Percentiles rank a stretch among this genome's conserved stretches.
Conservation (phyloP, 805 yeast genomes). For the Ogataea henricii region DNA sequence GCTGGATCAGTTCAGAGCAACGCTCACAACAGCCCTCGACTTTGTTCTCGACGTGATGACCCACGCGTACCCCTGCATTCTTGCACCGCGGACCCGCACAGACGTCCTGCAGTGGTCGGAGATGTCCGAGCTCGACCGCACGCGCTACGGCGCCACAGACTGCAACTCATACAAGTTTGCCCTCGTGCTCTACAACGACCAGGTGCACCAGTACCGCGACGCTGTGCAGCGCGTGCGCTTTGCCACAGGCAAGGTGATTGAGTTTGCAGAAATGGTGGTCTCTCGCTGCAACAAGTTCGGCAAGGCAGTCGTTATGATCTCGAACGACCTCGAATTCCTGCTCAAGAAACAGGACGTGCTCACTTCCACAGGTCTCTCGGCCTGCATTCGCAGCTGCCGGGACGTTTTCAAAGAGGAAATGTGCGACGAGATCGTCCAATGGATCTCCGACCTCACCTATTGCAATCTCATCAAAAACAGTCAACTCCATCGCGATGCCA, state of each 20-base stretch:
- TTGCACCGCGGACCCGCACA: slow-evolving; percentile 26
- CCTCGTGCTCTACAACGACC: slow-evolving; percentile 75
- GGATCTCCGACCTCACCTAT: slow-evolving; percentile 62
- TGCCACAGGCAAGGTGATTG: slow-evolving; percentile 63
- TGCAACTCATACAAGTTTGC: slow-evolving; percentile 51
- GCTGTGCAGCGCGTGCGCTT: slow-evolving; percentile 64
- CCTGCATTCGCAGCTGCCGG: slow-evolving; percentile 64
- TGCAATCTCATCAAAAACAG: slow-evolving; percentile 55
- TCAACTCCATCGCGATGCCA: slow-evolving; percentile 45
- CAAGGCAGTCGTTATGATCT: slow-evolving; percentile 65
- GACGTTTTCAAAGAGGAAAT: slow-evolving; percentile 80
- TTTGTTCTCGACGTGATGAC: slow-evolving; percentile 63
- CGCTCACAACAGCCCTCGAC: slow-evolving; percentile 54
- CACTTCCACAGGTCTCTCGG: slow-evolving; percentile 63
- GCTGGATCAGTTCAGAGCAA: slow-evolving; percentile 36
- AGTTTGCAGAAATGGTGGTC: slow-evolving; percentile 74
- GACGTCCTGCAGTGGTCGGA: slow-evolving; percentile 31
- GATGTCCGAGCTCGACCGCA: slow-evolving; percentile 32
- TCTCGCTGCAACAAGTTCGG: slow-evolving; percentile 64
- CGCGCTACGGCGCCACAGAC: slow-evolving; percentile 47
- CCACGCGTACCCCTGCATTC: slow-evolving; percentile 44
- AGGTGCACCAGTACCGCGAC: slow-evolving; percentile 71
- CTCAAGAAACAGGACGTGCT: slow-evolving; percentile 56
- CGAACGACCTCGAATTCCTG: slow-evolving; percentile 51
- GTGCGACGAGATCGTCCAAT: slow-evolving; percentile 68